Base-by-base conservation (phyloP, 2,329 filamentous ascomycete genomes). In the Lachnellula hyalina region DNA sequence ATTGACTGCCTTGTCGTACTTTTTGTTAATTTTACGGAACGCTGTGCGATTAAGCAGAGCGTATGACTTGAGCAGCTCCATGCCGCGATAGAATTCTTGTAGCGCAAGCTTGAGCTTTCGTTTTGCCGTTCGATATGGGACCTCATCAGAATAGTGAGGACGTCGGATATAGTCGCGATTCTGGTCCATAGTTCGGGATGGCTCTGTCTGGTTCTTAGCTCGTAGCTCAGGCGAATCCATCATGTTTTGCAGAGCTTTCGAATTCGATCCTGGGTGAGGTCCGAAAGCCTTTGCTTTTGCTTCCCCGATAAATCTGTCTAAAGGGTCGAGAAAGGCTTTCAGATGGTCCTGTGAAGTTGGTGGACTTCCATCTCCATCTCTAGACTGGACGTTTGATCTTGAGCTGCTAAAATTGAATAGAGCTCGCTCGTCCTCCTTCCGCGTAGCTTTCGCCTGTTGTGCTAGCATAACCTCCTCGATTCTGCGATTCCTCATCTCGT, bases 11-110 rank as follows among this genome's bases (percentile, higher is more conserved):
- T 97, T 99, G 77, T 97, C 92, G 69, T 95, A 97, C 72, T 99
- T 99, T 72, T 99, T 99, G 73, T 96, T 96, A 68, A 99, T 90
- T 71, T 99, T 99, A 34, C 92, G 86, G 67, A 97, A 97, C 0
- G 91, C 94, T 0, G 90, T 96, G 48, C 90, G 83, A 70, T 99
- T 99, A 14, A 96, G 77, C 21, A 96, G 75, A 1, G 91, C 87
- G 65, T 96, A 99, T 0, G 90, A 89, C 73, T 96, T 97, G 56
- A 99, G 79, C 46, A 97, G 76, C 69, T 99, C 94, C 14, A 99
- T 78, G 0, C 89, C 87, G 19, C 93, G 86, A 69, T 99, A 97
- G 69, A 91, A 96, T 70, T 97, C 94, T 65, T 96, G 89, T 49
- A 97, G 72, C 0, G 94, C 94, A 47, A 90, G 75, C 72, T 97